Evolutionary conservation across 306 rosid species (phyloP), one percentile per base, ranked within the genome.

Genomic region (Rosa persica): DNA sequence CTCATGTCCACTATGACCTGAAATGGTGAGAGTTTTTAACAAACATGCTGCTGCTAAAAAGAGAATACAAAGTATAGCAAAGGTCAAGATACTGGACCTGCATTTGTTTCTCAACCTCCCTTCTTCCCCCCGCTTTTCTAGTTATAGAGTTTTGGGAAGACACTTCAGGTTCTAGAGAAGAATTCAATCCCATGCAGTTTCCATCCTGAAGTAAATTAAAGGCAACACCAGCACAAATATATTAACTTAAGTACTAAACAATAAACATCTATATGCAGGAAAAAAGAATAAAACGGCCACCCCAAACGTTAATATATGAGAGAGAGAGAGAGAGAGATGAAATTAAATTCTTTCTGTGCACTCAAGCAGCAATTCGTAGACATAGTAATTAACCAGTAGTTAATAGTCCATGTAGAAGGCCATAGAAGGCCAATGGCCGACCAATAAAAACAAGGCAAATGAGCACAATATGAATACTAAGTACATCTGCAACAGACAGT

Each of bases 1-100:
- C 98, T 84, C 98, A 92, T 91, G 88, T 95, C 98, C 76, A 95
- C 98, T 75, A 92, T 91, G 82, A 95, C 87, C 98, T 95, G 91
- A 88, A 81, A 85, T 81, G 25, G 48, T 80, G 73, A 61, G 83
- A 73, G 81, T 67, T 75, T 65, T 70, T 61, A 38, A 49, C 49
- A 82, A 72, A 48, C 64, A 82, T 60, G 49, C 76, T 72, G 22
- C 65, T 25, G 49, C 76, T 66, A 71, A 67, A 47, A 58, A 73
- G 40, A 72, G 70, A 19, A 62, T 77, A 83, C 34, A 76, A 25
- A 55, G 44, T 62, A 82, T 46, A 64, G n/a, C 11, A 67, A 22
- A 40, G 12, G 66, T 69, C 62, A 70, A 74, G 62, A 85, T 77
- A 72, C 58, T 82, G 79, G 67, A 89, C 98, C 98, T 91, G 98